phyloP scores from a whole-genome alignment of 2,329 filamentous ascomycete species.

The Trichoderma harzianum region DNA sequence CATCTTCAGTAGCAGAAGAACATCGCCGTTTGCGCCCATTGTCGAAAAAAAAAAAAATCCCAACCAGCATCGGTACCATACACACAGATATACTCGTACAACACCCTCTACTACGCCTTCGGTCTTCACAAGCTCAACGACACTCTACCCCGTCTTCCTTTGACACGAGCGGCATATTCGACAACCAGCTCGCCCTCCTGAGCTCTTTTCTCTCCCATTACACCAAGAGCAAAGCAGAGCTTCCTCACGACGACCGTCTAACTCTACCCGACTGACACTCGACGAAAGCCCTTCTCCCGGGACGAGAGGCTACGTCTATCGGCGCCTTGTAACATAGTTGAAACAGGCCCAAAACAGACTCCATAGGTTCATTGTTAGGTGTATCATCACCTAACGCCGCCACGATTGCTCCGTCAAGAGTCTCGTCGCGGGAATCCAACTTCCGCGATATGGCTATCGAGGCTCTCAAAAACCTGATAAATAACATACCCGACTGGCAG shows the following conservation, averaged over 20 bases:
- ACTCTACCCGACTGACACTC: slow-evolving; percentile 11
- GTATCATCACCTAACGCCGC: slow-evolving; percentile 29
- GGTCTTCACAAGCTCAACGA: not conserved
- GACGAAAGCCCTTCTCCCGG: not conserved
- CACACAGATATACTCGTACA: not conserved
- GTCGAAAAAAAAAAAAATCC: not conserved
- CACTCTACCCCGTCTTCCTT: not conserved
- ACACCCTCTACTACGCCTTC: not conserved
- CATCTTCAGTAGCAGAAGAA: not conserved
- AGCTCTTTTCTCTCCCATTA: not conserved
- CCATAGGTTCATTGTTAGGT: slow-evolving; percentile 26
- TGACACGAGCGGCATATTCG: not conserved
- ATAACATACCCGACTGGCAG: slow-evolving; percentile 59
- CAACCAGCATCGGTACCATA: not conserved
- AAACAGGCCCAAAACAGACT: not conserved
- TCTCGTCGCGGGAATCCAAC: slow-evolving; percentile 28
- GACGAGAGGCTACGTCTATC: not conserved
- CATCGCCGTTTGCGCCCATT: not conserved
- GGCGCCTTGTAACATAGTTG: not conserved
- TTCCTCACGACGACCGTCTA: not conserved
- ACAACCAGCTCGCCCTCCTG: not conserved
- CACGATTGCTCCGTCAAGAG: slow-evolving; percentile 28
- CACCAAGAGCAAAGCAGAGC: not conserved
- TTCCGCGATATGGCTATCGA: slow-evolving; percentile 47
- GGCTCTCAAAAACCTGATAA: slow-evolving; percentile 51